phyloP scores from a whole-genome alignment of 2,329 filamentous ascomycete species.

The Trichoderma sp. region DNA sequence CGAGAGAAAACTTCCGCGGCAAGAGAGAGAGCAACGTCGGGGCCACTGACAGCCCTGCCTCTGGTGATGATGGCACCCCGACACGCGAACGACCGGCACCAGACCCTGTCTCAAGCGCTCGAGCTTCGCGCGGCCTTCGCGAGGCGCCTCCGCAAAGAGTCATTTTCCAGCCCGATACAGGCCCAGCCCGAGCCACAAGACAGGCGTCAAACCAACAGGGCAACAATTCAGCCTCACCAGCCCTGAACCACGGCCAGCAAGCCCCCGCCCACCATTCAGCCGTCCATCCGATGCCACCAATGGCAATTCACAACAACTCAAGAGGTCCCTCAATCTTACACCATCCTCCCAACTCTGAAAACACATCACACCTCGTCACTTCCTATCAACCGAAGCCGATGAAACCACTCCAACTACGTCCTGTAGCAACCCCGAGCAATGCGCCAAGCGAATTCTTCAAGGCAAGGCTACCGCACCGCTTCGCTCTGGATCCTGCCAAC shows the following conservation, averaged over 20 bases:
- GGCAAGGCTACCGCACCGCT: conserved; percentile 46
- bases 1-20: conserved; percentile 70
- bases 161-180: conserved; percentile 80
- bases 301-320: conserved; percentile 37
- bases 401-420: conserved; percentile 67
- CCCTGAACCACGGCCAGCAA: conserved; percentile 33
- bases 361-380: conserved; percentile 61
- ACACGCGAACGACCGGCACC: conserved; percentile 54
- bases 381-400: conserved; percentile 68
- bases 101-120: conserved; percentile 56
- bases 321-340: conserved; percentile 50
- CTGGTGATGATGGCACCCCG: conserved; percentile 62
- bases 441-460: conserved; percentile 65
- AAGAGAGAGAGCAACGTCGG: conserved; percentile 53
- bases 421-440: conserved; percentile 74
- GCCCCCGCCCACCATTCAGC: conserved; percentile 36
- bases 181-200: conserved; percentile 63
- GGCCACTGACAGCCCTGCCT: conserved; percentile 58
- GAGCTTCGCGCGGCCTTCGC: conserved; percentile 66
- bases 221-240: conserved; percentile 32
- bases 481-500: conserved; percentile 35
- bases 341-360: conserved; percentile 58
- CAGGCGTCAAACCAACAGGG: conserved; percentile 53
- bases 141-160: conserved; percentile 84
- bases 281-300: conserved; percentile 36